Base-by-base conservation (phyloP, 2,329 filamentous ascomycete genomes). In the Dendrostoma leiphaemia region DNA sequence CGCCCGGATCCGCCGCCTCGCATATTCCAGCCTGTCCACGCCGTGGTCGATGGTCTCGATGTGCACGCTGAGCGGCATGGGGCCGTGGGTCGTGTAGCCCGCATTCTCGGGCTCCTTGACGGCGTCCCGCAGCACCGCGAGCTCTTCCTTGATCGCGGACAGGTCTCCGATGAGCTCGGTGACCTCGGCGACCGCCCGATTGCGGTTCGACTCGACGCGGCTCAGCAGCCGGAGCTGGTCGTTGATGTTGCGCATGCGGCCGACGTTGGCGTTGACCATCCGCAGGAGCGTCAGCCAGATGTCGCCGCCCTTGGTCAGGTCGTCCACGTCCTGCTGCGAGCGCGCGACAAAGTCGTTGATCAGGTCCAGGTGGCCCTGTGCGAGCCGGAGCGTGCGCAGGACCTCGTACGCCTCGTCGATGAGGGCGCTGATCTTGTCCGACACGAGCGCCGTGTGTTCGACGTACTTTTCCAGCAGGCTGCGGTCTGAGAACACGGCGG, bases 41-140 rank as follows among this genome's bases (percentile, higher is more conserved):
- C 88, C 87, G 46, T 83, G 74, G 54, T 88, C 78, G 58, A 94
- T 91, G 53, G 84, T 85, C 61, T 90, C 84, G 37, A 94, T 85
- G 65, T 94, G 89, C 38, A 90, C 85, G 48, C 80, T 79, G 4
- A 94, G 72, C 3, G 89, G 88, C 9, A 90, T 75, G 26, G 76
- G 72, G 3, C 71, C 68, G 31, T 53, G 56, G 23, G 31, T 19
- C 3, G 63, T 67, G 19, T 63, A 62, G 7, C 73, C 72, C 10
- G 85, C 63, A 9, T 87, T 67, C 59, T 84, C 85, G 0, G 89
- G 88, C 53, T 81, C 79, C 0, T 82, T 84, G 9, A 92, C 86
- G 6, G 86, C 75, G 56, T 91, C 87, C 21, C 88, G 75, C 61
- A 95, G 68, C 62, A 91, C 87, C 60, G 86, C 84, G 12, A 95